Base-by-base conservation (phyloP, 2,329 filamentous ascomycete genomes). In the Cercospora beticola region DNA sequence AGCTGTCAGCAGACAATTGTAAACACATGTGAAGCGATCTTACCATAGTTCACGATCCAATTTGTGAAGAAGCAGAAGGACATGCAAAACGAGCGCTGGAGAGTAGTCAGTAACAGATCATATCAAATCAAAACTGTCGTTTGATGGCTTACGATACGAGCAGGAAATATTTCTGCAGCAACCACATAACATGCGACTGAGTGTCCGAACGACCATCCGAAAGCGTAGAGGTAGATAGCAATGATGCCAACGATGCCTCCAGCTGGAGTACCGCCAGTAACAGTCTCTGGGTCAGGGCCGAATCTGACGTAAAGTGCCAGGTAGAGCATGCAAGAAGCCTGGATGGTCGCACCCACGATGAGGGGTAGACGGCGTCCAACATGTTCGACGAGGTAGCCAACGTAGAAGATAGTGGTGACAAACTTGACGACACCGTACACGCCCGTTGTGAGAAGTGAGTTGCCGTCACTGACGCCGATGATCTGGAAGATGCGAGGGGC, bases 61-160 rank as follows among this genome's bases (percentile, higher is more conserved):
- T 72, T 72, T 28, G 66, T 61, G 63, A 72, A 72, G 63, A 72
- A 72, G 49, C 71, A 73, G 65, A 72, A 71, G 9, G 67, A 62
- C 70, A 72, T 72, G 65, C 70, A 72, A 63, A 72, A 69, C 2
- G 69, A 69, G 10, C 70, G 63, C 18, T 57, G 14, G 3, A n/a
- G 2, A 4, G 16, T 14, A 3, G 21, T 26, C 21, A 30, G 21
- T 16, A 56, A 28, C 12, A 12, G 9, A 12, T 31, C 30, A 12
- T 10, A 31, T 31, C 30, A 10, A 31, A 31, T 10, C 9, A 31
- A 31, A 31, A 31, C 8, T 10, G 30, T 31, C 8, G 8, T 31
- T 31, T 31, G 30, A 31, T 12, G 30, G 30, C 52, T 57, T 30
- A 57, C 54, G 16, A 72, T 72, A 10, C 70, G 57, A 26, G 70